Evolutionary conservation across 495 filamentous ascomycete genomes (phyloP).

Genomic region (Podospora pseudoanserina): DNA sequence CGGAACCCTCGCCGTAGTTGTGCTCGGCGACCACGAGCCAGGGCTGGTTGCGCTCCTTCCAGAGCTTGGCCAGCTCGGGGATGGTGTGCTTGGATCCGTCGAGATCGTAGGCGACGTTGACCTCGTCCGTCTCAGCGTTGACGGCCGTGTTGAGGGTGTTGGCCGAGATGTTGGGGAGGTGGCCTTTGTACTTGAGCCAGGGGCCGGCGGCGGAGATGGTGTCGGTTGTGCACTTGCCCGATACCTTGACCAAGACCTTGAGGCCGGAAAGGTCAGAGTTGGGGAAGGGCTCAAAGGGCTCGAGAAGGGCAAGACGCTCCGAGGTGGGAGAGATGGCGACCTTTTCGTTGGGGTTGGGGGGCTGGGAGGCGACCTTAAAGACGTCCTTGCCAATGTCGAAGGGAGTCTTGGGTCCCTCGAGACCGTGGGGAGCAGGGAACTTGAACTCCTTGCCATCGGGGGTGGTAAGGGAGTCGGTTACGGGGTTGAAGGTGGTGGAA

Average conservation of each 20-base stretch:
- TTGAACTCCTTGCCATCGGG: conserved; percentile 80
- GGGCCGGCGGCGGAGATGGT: conserved; percentile 96
- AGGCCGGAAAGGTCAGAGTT: conserved; percentile 65
- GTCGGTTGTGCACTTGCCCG: conserved; percentile 97
- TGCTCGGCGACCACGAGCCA: conserved; percentile 97
- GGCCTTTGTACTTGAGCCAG: conserved; percentile 99
- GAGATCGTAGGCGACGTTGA: conserved; percentile 84
- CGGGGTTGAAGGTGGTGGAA: conserved; percentile 90
- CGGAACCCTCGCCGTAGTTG: conserved; percentile 97
- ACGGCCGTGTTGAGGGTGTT: conserved; percentile 95
- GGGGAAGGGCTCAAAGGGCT: conserved; percentile 88
- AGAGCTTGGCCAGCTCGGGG: conserved; percentile 78
- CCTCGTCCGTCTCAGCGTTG: conserved; percentile 87
- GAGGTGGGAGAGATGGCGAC: conserved; percentile 81
- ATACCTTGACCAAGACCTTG: conserved; percentile 86
- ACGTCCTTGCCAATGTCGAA: conserved; percentile 76
- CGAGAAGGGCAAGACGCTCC: conserved; percentile 81
- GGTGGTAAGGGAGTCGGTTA: conserved; percentile 79
- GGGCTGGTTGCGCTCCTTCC: conserved; percentile 64
- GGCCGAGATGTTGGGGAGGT: conserved; percentile 92
- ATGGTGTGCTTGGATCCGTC: conserved; percentile 65
- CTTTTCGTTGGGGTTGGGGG: conserved; percentile 59
- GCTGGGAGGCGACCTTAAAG: conserved; percentile 67
- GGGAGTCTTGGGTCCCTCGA: conserved; percentile 68
- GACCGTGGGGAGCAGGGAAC: conserved; percentile 77